Percentiles rank a stretch among this genome's conserved stretches.
These are phyloP conservation scores for Candida buenavistaensis DNA, from an alignment of 1,139 yeast genomes.

Conservation along the genomic window DNA sequence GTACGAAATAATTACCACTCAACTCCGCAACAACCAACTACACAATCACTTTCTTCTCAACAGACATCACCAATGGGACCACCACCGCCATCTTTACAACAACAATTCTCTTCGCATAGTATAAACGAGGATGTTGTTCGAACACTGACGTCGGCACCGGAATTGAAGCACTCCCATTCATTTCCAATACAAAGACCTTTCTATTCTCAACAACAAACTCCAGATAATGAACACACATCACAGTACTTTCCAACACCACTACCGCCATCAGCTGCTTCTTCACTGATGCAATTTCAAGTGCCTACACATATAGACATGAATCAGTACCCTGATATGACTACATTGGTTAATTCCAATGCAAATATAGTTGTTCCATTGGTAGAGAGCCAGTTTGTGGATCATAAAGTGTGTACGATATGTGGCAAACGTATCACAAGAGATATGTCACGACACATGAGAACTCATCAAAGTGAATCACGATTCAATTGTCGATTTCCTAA, in stretches of 20 bases:
- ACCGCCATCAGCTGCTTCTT: neutral
- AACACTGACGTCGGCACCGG: neutral
- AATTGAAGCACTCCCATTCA: conserved; percentile 4
- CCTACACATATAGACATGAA: conserved; percentile 10
- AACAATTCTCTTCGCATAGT: neutral
- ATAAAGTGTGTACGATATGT: conserved; percentile 51
- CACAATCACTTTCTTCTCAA: conserved; percentile 3
- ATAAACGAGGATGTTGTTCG: conserved; percentile 1
- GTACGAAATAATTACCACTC: too few relatives aligned
- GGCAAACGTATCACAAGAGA: conserved; percentile 59
- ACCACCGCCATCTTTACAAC: neutral
- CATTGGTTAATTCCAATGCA: conserved; percentile 39
- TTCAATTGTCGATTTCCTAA: conserved; percentile 61
- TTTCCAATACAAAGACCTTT: conserved; percentile 1
- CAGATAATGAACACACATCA: conserved; percentile 1
- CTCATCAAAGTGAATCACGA: conserved; percentile 59
- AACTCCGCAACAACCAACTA: neutral
- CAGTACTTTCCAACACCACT: neutral
- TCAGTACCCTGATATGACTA: conserved; percentile 42
- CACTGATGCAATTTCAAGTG: conserved; percentile 4
- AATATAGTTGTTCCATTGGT: conserved; percentile 38
- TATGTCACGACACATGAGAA: conserved; percentile 63
- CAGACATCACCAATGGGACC: conserved; percentile 2
- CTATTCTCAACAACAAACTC: neutral
- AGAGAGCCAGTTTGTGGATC: conserved; percentile 31